phyloP scores from a whole-genome alignment of 1,139 yeast genomes.

The Hansenula anomala region DNA sequence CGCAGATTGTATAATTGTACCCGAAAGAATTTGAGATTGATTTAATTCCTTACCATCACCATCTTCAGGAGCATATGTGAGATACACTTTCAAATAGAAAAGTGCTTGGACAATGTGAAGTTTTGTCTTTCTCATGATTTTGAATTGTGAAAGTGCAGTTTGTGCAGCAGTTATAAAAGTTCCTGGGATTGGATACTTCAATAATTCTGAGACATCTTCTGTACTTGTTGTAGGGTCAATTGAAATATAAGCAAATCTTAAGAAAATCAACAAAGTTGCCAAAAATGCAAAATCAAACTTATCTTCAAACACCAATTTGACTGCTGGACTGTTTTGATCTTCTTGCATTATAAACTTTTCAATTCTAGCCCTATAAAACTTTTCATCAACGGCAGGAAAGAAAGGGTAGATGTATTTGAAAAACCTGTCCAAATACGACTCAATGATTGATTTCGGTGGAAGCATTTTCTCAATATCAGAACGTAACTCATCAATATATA shows the following conservation, averaged over 20 bases:
- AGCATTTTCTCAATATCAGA: conserved; percentile 22
- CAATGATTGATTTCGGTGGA: conserved; percentile 34
- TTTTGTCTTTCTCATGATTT: conserved; percentile 31
- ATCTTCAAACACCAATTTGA: conserved; percentile 21
- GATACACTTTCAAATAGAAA: conserved; percentile 35
- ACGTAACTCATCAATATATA: conserved; percentile 2
- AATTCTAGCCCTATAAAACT: conserved; percentile 21
- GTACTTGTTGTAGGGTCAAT: conserved; percentile 12
- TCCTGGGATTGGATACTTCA: conserved; percentile 29
- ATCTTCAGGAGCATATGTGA: conserved; percentile 40
- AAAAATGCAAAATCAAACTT: conserved; percentile 35
- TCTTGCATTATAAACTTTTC: too few relatives aligned
- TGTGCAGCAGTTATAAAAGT: conserved; percentile 28
- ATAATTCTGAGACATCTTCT: conserved; percentile 6
- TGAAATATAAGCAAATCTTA: conserved; percentile 37
- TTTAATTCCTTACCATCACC: conserved; percentile 36
- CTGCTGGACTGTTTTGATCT: conserved; percentile 9
- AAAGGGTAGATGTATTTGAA: conserved; percentile 38
- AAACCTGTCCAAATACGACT: conserved; percentile 31
- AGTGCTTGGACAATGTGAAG: conserved; percentile 36
- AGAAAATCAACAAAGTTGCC: conserved; percentile 35
- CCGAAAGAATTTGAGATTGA: conserved; percentile 33
- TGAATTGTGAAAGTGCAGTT: conserved; percentile 27
- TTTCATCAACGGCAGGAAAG: conserved; percentile 40
- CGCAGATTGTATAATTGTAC: conserved; percentile 34